A percentile compares a stretch with the other conserved stretches of the same genome.
phyloP scores from a whole-genome alignment of 2,329 filamentous ascomycete genomes.

The Talaromyces sp. region DNA sequence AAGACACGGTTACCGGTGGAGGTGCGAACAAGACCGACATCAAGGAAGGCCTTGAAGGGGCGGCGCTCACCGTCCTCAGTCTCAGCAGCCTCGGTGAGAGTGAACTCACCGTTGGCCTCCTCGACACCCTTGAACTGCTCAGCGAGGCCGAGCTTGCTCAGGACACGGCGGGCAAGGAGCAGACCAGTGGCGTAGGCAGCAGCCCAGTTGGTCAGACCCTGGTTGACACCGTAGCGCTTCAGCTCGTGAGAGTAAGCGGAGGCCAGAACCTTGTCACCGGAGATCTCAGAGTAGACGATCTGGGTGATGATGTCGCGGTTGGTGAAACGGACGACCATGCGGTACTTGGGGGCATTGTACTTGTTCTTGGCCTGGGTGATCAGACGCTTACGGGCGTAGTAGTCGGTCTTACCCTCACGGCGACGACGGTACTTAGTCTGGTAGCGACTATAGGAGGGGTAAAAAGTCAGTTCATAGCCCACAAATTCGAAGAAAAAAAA shows the following conservation, averaged over 20 bases:
- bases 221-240: constrained; percentile 93
- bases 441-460: constrained; percentile 74
- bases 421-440: constrained; percentile 99
- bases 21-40: constrained; percentile 95
- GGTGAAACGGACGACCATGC: constrained; percentile 98
- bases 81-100: constrained; percentile 91
- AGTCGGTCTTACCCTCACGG: constrained; percentile 97
- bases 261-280: constrained; percentile 94
- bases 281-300: constrained; percentile 95
- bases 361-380: constrained; percentile 99
- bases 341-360: constrained; percentile 99
- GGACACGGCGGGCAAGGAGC: constrained; percentile 91
- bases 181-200: constrained; percentile 97
- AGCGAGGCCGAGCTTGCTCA: constrained; percentile 95
- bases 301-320: constrained; percentile 99
- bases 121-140: constrained; percentile 93
- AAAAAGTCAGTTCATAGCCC: constrained; percentile 17
- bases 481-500: neutral
- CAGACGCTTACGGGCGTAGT: constrained; percentile 99
- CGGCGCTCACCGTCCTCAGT: constrained; percentile 83
- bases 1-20: constrained; percentile 99
- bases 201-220: constrained; percentile 99
- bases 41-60: constrained; percentile 98
- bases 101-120: constrained; percentile 95
- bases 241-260: constrained; percentile 97